Percentiles rank a stretch among this genome's conserved stretches.
Evolutionary conservation across 257 asterid species (phyloP).

Genomic region (Mentha longifolia): DNA sequence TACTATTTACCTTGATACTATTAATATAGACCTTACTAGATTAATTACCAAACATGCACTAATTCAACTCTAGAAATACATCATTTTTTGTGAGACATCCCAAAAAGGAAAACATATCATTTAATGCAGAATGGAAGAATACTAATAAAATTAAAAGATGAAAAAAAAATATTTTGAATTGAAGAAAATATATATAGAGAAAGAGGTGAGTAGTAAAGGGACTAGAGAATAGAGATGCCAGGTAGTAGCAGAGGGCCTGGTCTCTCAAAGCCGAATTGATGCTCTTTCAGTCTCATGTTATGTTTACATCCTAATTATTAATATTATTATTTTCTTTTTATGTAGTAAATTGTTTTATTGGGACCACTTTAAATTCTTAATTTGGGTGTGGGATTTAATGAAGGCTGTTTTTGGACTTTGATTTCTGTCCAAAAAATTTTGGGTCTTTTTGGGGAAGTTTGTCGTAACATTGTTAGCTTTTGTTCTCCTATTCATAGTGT

Average conservation of each 20-base stretch:
- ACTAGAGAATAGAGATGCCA: slow-evolving; percentile 27
- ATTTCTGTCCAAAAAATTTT: slow-evolving; percentile 1
- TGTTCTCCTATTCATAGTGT: not conserved
- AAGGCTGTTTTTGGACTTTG: slow-evolving; percentile 15
- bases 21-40: too few relatives aligned
- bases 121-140: too few relatives aligned
- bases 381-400: slow-evolving; percentile 22
- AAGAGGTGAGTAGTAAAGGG: slow-evolving; percentile 7
- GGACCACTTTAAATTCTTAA: slow-evolving; percentile 38
- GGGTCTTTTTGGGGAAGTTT: not conserved
- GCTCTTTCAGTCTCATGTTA: slow-evolving; percentile 34
- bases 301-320: slow-evolving; percentile 28
- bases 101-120: too few relatives aligned
- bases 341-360: not conserved
- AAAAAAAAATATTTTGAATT: not conserved
- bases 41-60: too few relatives aligned
- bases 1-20: too few relatives aligned
- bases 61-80: too few relatives aligned
- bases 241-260: slow-evolving; percentile 26
- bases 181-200: not conserved
- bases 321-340: not conserved
- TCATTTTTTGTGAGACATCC: too few relatives aligned
- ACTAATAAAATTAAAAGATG: not conserved
- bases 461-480: not conserved
- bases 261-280: slow-evolving; percentile 21